Base-by-base conservation (phyloP, 106 monocot species). In the Dioscorea zingiberensis region DNA sequence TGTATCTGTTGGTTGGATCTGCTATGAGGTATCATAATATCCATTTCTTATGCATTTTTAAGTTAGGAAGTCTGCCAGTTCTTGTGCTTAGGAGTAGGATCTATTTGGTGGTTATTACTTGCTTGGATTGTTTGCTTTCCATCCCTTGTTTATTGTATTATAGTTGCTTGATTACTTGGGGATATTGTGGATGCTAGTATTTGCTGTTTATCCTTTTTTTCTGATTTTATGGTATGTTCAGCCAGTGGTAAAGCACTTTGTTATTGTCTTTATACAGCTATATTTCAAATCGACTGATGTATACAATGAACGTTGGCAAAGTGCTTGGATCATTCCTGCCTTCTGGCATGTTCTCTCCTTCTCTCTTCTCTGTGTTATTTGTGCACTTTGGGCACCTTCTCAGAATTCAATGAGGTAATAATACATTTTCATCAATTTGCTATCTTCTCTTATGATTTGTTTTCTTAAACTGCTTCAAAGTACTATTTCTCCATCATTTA, bases 271-370 rank as follows among this genome's bases (percentile, higher is more conserved):
- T 4, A 12, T 73, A 67, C 83, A 95, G 94, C 67, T 95, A 17
- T 91, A 95, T 61, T 95, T 91, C 78, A 95, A 95, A 63, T 85
- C 91, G 58, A 91, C 74, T 68, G 94, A 95, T 83, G 76, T 81
- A 38, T 95, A 77, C 68, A 95, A 88, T 66, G 94, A 87, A 78
- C 71, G 76, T 24, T 95, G 94, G 94, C 85, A 88, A 67, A 85
- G 65, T 68, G 94, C 87, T 9, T 94, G 94, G 90, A 90, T 94
- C 22, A 87, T 94, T 70, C 87, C 90, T 62, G 82, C 85, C 44
- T 87, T 90, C 60, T 94, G 94, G 94, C 87, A 94, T 47, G 84
- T 87, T 46, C 77, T 95, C 17, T 91, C 94, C 30, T 91, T 88
- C 51, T 83, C 87, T 49, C 87, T 95, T 69, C 85, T 95, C 1